Conservation (phyloP, 495 filamentous ascomycete species). For the Aspergillus conjunctus region DNA sequence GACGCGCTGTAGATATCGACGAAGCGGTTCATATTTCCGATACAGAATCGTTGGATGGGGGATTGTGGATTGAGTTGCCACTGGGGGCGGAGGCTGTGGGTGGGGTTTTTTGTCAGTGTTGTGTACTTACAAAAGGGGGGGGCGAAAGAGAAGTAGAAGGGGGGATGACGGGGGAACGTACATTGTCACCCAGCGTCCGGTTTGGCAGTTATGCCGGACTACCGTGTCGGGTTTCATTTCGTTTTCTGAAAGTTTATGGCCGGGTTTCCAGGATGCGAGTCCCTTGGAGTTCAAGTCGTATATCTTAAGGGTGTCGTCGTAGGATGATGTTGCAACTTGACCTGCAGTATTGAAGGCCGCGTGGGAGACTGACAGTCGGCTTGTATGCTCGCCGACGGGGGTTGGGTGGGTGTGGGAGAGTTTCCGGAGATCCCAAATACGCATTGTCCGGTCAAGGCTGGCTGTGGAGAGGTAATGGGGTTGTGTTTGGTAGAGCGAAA, state of each 20-base stretch:
- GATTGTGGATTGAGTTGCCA: constrained; percentile 84
- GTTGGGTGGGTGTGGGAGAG: constrained; percentile 63
- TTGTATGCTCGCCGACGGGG: constrained; percentile 78
- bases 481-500: constrained; percentile 74
- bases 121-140: constrained; percentile 5
- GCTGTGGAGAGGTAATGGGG: constrained; percentile 88
- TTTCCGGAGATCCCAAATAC: constrained; percentile 91
- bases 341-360: constrained; percentile 83
- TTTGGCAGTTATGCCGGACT: constrained; percentile 93
- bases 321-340: constrained; percentile 85
- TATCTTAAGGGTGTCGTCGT: constrained; percentile 94
- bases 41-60: constrained; percentile 80
- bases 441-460: constrained; percentile 83
- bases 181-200: constrained; percentile 79
- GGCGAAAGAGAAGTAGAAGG: neutral
- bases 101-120: constrained; percentile 27
- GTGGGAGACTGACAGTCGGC: constrained; percentile 82
- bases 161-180: constrained; percentile 37
- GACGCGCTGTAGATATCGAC: constrained; percentile 81
- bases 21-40: constrained; percentile 98
- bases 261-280: constrained; percentile 58
- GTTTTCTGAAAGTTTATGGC: constrained; percentile 57
- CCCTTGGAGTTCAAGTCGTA: constrained; percentile 71
- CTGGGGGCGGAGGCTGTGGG: constrained; percentile 78
- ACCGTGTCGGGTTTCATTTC: constrained; percentile 68